phyloP scores from a whole-genome alignment of 331 rosid species.

The Ulmus americana region DNA sequence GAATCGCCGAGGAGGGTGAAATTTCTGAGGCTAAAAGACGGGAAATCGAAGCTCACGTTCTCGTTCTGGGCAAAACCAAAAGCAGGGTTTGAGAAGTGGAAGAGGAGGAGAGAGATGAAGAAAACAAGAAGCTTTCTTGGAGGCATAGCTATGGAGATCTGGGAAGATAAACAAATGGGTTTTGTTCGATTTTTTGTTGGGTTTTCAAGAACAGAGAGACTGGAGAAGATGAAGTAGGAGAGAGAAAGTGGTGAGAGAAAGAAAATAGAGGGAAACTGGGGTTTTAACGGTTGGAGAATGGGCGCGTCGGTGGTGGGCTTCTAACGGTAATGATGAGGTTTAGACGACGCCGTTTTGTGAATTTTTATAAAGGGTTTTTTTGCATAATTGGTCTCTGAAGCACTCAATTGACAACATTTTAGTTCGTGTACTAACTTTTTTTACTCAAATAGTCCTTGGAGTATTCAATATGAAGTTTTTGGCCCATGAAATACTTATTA shows the following conservation, averaged over 20 bases:
- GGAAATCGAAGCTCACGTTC: constrained; percentile 37
- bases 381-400: no score
- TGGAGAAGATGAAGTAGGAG: background rate
- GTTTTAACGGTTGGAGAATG: constrained; percentile 33
- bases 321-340: constrained; percentile 20
- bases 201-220: constrained; percentile 2
- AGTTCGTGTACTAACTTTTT: no score
- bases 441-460: no score
- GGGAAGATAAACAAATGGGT: constrained; percentile 2
- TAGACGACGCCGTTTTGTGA: constrained; percentile 10
- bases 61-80: no score
- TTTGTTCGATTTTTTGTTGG: background rate
- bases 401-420: no score
- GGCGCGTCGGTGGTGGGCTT: constrained; percentile 20
- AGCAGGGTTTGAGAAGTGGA: constrained; percentile 10
- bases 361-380: background rate
- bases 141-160: constrained; percentile 22
- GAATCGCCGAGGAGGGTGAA: constrained; percentile 83
- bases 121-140: constrained; percentile 37
- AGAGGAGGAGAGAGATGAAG: constrained; percentile 7
- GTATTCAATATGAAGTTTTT: background rate
- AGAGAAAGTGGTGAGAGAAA: background rate
- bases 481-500: no score
- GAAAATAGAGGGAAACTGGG: constrained; percentile 17
- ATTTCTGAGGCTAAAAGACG: constrained; percentile 62